A percentile compares a stretch with the other conserved stretches of the same genome.
Conservation (phyloP, 352 stramenopile genomes). For the Peronospora tabacina region DNA sequence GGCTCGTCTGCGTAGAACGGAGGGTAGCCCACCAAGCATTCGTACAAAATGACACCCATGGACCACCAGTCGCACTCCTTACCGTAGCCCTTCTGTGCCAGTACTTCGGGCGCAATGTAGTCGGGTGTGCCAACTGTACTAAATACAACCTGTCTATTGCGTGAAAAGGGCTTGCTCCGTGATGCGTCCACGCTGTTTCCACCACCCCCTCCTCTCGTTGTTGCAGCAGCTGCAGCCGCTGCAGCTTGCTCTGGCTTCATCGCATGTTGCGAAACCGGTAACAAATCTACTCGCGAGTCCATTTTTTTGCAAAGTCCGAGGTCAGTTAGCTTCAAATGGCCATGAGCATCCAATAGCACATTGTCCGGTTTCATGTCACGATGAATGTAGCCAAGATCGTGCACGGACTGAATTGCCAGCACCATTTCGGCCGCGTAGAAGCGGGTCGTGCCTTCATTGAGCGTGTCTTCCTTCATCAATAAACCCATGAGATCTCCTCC, state of each 20-base stretch:
- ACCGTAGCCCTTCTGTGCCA: conserved; percentile 80
- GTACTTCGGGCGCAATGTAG: conserved; percentile 98
- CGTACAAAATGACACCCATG: conserved; percentile 99
- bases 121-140: conserved; percentile 98
- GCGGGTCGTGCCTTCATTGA: conserved; percentile 72
- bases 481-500: conserved; percentile 99
- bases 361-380: conserved; percentile 98
- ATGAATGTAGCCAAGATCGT: conserved; percentile 98
- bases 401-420: conserved; percentile 95
- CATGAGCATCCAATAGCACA: conserved; percentile 93
- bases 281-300: conserved; percentile 77
- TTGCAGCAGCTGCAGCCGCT: conserved; percentile 2
- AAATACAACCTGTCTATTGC: conserved; percentile 90
- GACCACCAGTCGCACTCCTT: conserved; percentile 98
- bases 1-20: conserved; percentile 98
- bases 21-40: conserved; percentile 98
- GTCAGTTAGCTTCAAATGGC: conserved; percentile 99
- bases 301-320: conserved; percentile 97
- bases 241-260: conserved; percentile 28
- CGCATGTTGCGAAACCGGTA: conserved; percentile 72
- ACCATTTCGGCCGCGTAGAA: conserved; percentile 99
- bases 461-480: conserved; percentile 98
- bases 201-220: conserved; percentile 20
- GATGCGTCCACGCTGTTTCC: conserved; percentile 36
- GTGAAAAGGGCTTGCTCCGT: conserved; percentile 39